Percentiles rank a stretch among this genome's conserved stretches.
These are phyloP conservation scores for Pseudogymnoascus sp. DNA, from an alignment of 2,329 filamentous ascomycete genomes.

Conservation along the genomic window DNA sequence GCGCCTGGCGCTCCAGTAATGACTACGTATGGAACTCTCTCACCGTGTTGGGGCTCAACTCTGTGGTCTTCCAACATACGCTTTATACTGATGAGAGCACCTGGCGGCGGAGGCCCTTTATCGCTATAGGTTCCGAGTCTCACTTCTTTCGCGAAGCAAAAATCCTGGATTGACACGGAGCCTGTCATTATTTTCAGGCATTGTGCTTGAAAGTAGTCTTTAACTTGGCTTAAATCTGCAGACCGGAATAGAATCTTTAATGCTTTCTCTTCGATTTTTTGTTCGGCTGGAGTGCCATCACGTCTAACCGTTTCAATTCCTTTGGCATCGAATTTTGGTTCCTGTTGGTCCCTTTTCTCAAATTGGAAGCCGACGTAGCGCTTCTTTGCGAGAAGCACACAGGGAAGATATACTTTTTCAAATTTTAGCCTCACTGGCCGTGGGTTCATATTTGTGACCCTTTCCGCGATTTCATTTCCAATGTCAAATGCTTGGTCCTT, in stretches of 20 bases:
- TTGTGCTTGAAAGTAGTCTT: constrained; percentile 81
- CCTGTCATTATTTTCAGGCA: constrained; percentile 90
- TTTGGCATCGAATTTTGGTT: constrained; percentile 93
- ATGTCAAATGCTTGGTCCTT: constrained; percentile 85
- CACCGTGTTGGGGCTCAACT: constrained; percentile 87
- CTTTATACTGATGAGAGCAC: constrained; percentile 79
- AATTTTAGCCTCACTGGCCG: constrained; percentile 93
- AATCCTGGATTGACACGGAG: constrained; percentile 83
- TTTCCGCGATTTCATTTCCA: constrained; percentile 82
- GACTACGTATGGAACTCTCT: constrained; percentile 91
- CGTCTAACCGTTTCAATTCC: constrained; percentile 95
- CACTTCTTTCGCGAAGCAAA: constrained; percentile 91
- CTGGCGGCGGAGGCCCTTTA: constrained; percentile 71
- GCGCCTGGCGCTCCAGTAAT: constrained; percentile 81
- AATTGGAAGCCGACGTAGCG: constrained; percentile 98
- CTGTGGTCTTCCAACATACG: constrained; percentile 81
- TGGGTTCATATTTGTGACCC: constrained; percentile 83
- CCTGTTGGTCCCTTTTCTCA: constrained; percentile 65
- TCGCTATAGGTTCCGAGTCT: constrained; percentile 83
- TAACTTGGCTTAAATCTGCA: constrained; percentile 79
- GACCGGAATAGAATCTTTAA: constrained; percentile 86
- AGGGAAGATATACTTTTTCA: constrained; percentile 96
- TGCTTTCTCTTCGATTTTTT: constrained; percentile 92
- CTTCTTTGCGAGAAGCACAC: constrained; percentile 90
- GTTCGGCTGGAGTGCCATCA: constrained; percentile 89